Percentiles rank a stretch among this genome's conserved stretches.
Evolutionary conservation across 1,139 yeast species (phyloP).

Genomic region (Kodamaea ohmeri): DNA sequence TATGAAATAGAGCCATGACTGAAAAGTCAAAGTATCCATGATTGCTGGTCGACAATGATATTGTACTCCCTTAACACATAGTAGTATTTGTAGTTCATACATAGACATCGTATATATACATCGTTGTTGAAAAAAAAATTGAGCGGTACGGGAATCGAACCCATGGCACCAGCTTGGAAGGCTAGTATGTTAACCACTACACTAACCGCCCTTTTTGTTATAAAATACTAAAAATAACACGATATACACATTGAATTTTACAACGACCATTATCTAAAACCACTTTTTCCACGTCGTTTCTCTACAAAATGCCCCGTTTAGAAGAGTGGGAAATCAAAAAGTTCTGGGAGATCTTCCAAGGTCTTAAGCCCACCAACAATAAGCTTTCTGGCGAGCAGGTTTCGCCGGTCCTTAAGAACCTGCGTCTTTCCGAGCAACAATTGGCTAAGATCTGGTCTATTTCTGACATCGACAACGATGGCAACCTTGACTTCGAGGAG

Average conservation of each 20-base stretch:
- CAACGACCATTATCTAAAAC: too few species aligned
- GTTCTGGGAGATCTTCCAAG: conserved; percentile 96
- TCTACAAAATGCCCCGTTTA: conserved; percentile 51
- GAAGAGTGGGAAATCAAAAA: conserved; percentile 95
- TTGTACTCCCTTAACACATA: too few species aligned
- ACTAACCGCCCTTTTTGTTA: conserved; percentile 43
- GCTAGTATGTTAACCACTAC: conserved; percentile 57
- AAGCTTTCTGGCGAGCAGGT: conserved; percentile 83
- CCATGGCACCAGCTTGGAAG: conserved; percentile 82
- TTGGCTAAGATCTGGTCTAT: conserved; percentile 86
- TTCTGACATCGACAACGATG: conserved; percentile 91
- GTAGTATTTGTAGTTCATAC: too few species aligned
- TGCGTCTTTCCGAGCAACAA: conserved; percentile 73
- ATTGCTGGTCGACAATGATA: too few species aligned
- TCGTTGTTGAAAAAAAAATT: conserved; percentile 20
- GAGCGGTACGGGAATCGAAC: conserved; percentile 83
- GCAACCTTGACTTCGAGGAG: conserved; percentile 90
- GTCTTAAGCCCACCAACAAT: conserved; percentile 76
- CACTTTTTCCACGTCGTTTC: too few species aligned
- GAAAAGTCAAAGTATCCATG: too few species aligned
- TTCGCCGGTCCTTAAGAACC: conserved; percentile 82
- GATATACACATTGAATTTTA: not conserved
- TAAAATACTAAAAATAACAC: not conserved
- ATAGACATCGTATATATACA: too few species aligned
- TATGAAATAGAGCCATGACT: too few species aligned